Base-by-base conservation (phyloP, 306 rosid genomes). In the Acacia melanoxylon region DNA sequence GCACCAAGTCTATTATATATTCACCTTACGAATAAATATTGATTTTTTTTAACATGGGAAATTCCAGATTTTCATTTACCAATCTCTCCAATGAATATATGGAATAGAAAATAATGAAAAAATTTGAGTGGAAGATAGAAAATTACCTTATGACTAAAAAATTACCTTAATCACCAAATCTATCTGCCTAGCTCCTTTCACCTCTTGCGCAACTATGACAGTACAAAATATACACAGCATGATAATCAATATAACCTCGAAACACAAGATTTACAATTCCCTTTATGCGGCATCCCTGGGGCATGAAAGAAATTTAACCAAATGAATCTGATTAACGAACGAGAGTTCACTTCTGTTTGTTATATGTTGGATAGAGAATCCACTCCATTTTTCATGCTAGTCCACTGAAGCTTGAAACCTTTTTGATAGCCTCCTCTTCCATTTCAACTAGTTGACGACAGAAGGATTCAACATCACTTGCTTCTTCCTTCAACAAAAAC, bases 341-440 rank as follows among this genome's bases (percentile, higher is more conserved):
- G 20, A 52, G 68, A 48, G 78, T 42, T 5, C 48, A 62, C 29
- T 37, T 4, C n/a, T 69, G 25, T 44, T 24, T 11, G 0, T 41
- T 4, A 4, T 13, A 17, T 33, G 25, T n/a, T 41, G 25, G 24
- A 27, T 14, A 16, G 17, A 17, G n/a, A 11, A 17, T 48, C 62
- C 25, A 17, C 27, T 29, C 25, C 59, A 33, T 2, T 61, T 35
- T 54, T 59, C 70, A 86, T 62, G 81, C 82, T 76, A 92, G 81
- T 71, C 97, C 98, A 75, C 97, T 89, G 56, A 87, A 91, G 84
- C 83, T 82, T 6, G 97, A 89, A 70, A 93, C 89, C 82, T 86
- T 82, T 63, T 86, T 86, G 44, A 93, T 61, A 49, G 91, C 91
- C 77, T 95, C 93, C 83, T 87, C 91, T 83, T 95, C 99, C 98